Conservation (phyloP, 179 eudicot genomes). For the Vitellaria paradoxa region DNA sequence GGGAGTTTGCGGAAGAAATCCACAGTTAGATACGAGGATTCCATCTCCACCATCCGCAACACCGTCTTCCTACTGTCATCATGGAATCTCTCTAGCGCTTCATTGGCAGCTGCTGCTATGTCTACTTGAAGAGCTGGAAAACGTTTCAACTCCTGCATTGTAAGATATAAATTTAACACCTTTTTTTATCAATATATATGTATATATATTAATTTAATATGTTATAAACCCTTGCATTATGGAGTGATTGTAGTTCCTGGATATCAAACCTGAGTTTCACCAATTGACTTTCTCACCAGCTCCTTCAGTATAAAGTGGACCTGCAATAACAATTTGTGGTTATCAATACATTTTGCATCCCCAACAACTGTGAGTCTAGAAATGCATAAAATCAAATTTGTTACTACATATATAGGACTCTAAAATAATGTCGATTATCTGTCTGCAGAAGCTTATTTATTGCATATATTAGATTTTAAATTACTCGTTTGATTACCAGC, state of each 20-base stretch:
- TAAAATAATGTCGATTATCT: not conserved
- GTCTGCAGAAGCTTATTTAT: not conserved
- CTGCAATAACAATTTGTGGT: constrained; percentile 21
- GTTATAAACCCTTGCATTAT: not conserved
- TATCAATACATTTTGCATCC: not conserved
- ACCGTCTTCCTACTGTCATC: constrained; percentile 68
- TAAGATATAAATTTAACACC: not conserved
- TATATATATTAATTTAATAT: not conserved
- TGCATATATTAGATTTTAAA: not conserved
- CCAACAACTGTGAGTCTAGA: not conserved
- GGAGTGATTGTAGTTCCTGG: not conserved
- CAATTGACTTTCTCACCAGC: constrained; percentile 57
- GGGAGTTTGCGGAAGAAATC: constrained; percentile 46
- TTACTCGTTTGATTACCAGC: not conserved
- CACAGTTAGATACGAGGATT: constrained; percentile 24
- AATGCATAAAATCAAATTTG: not conserved
- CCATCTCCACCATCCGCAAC: constrained; percentile 59
- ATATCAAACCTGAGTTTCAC: constrained; percentile 52
- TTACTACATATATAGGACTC: not conserved
- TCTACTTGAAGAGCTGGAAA: constrained; percentile 64
- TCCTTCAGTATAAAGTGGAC: constrained; percentile 58
- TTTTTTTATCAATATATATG: too few species aligned
- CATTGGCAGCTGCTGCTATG: constrained; percentile 53
- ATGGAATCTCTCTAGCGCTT: constrained; percentile 58
- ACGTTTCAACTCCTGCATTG: constrained; percentile 56